Conservation (phyloP, 139 green algal genomes). For the Micromonas commoda region DNA sequence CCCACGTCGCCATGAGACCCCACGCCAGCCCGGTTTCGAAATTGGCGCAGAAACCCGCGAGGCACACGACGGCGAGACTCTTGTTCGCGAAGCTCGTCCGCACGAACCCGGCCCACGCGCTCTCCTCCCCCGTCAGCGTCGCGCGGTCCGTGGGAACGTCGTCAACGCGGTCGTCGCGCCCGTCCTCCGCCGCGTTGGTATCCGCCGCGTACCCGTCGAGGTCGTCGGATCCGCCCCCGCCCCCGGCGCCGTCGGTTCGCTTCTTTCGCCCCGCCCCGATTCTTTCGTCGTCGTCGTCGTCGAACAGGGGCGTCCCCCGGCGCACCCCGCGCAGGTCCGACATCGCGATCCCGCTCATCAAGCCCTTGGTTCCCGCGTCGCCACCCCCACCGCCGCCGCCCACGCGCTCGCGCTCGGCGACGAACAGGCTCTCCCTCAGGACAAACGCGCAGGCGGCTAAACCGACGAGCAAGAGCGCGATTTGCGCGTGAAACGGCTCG, state of each 20-base stretch:
- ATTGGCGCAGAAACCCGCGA: constrained; percentile 11
- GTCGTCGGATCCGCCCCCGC: too few relatives aligned
- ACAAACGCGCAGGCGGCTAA: background rate
- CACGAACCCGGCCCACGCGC: background rate
- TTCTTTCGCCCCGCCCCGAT: too few relatives aligned
- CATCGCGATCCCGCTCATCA: too few relatives aligned
- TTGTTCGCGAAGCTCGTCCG: background rate
- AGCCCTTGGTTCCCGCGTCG: background rate
- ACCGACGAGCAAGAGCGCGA: background rate
- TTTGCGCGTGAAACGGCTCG: background rate
- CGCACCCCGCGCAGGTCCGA: too few relatives aligned
- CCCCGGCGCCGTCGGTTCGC: too few relatives aligned
- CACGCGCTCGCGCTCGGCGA: too few relatives aligned
- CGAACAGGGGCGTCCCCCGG: too few relatives aligned
- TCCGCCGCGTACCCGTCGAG: background rate
- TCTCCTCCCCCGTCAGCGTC: background rate
- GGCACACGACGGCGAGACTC: background rate
- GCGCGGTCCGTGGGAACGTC: background rate
- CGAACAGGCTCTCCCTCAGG: background rate
- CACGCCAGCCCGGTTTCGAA: constrained; percentile 23
- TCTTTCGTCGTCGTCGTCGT: background rate
- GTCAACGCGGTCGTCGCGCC: background rate
- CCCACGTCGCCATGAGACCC: constrained; percentile 14
- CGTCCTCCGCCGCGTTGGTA: background rate
- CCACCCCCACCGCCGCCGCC: background rate